These are phyloP conservation scores for Geranium brycei DNA, from an alignment of 345 rosid species.

Conservation along the genomic window DNA sequence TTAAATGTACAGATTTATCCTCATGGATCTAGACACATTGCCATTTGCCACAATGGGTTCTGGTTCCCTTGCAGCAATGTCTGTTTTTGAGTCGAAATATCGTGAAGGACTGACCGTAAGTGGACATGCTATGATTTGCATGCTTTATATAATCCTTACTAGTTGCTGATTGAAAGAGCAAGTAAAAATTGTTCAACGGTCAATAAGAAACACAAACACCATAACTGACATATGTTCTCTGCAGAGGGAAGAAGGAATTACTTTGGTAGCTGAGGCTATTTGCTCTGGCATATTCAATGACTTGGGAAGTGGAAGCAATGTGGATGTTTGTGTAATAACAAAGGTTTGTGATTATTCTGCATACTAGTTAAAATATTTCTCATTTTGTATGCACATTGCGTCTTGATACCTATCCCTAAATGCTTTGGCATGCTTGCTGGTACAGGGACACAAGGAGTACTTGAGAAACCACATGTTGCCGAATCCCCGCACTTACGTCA, in stretches of 20 bases:
- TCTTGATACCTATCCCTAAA: neutral
- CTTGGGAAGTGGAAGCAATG: slow-evolving; percentile 22
- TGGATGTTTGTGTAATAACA: slow-evolving; percentile 18
- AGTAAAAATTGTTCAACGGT: neutral
- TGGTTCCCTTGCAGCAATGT: slow-evolving; percentile 22
- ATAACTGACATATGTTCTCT: neutral
- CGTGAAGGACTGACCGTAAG: slow-evolving; percentile 18
- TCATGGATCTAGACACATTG: slow-evolving; percentile 18
- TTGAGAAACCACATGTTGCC: slow-evolving; percentile 18
- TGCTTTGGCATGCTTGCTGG: neutral
- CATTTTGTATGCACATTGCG: neutral
- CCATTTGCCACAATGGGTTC: slow-evolving; percentile 23
- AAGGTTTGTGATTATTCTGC: slow-evolving; percentile 7
- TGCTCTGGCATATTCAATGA: slow-evolving; percentile 56
- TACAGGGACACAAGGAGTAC: slow-evolving; percentile 17
- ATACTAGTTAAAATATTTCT: neutral
- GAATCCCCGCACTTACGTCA: slow-evolving; percentile 16
- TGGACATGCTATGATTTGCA: neutral
- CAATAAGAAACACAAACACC: neutral
- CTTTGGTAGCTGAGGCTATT: slow-evolving; percentile 16
- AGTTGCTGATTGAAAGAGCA: neutral
- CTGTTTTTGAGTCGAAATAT: slow-evolving; percentile 19
- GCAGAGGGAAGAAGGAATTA: slow-evolving; percentile 19
- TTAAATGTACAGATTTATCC: slow-evolving; percentile 14
- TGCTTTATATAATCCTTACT: neutral